These are phyloP conservation scores for Leucoagaricus sp. DNA, from an alignment of 1,284 basidiomycete species.

Conservation along the genomic window DNA sequence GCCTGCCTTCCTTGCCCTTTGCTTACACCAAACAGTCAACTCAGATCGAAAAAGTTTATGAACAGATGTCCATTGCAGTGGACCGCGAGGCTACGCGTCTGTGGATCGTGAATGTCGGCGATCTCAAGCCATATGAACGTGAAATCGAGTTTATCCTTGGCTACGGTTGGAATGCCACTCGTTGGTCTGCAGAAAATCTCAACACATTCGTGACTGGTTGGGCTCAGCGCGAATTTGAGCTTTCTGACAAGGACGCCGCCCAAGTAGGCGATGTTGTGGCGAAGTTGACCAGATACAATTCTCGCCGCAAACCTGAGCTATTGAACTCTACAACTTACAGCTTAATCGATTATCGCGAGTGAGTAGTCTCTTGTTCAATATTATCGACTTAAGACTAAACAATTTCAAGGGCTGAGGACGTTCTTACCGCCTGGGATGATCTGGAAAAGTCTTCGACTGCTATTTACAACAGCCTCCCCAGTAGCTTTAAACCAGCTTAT, in stretches of 20 bases:
- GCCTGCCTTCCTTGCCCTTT: too few relatives aligned
- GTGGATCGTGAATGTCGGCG: slow-evolving; percentile 69
- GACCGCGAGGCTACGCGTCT: slow-evolving; percentile 55
- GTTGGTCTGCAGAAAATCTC: slow-evolving; percentile 55
- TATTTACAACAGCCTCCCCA: slow-evolving; percentile 54
- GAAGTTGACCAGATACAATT: slow-evolving; percentile 63
- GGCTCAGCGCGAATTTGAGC: slow-evolving; percentile 68
- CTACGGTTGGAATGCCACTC: slow-evolving; percentile 59
- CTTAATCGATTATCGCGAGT: slow-evolving; percentile 69
- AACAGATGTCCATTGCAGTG: slow-evolving; percentile 63
- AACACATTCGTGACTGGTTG: slow-evolving; percentile 53
- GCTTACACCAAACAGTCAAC: too few relatives aligned
- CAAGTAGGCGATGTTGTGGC: slow-evolving; percentile 54
- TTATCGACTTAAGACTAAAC: background rate
- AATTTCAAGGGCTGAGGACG: slow-evolving; percentile 51
- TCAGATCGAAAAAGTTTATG: slow-evolving; percentile 55
- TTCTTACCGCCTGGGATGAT: slow-evolving; percentile 50
- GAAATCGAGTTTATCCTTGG: slow-evolving; percentile 71
- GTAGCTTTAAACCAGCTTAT: slow-evolving; percentile 54
- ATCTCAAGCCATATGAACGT: slow-evolving; percentile 74
- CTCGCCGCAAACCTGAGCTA: slow-evolving; percentile 68
- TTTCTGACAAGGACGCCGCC: slow-evolving; percentile 37
- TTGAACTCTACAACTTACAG: slow-evolving; percentile 64
- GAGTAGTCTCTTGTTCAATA: slow-evolving; percentile 24
- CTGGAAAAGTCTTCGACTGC: slow-evolving; percentile 51